A percentile compares a stretch with the other conserved stretches of the same genome.
Conservation (phyloP, 805 yeast species). For the Wickerhamiella bombiphila region DNA sequence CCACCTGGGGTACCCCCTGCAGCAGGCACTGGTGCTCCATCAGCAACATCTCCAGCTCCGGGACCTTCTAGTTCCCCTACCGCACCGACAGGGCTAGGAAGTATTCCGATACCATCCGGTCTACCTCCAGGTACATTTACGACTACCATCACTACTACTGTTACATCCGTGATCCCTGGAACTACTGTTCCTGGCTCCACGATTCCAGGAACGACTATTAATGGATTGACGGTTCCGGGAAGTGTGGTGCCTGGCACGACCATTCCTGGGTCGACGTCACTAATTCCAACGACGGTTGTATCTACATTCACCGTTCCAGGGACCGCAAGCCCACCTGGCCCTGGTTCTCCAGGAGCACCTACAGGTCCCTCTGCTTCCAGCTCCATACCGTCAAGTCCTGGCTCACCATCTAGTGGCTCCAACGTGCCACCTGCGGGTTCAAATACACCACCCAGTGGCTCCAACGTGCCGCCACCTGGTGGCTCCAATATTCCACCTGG, state of each 20-base stretch:
- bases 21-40: conserved; percentile 3
- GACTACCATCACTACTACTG: conserved; percentile 2
- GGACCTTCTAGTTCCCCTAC: neutral
- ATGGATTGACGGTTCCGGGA: conserved; percentile 2
- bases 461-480: neutral
- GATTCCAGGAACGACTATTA: conserved; percentile 6
- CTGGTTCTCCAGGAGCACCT: conserved; percentile 1
- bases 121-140: neutral
- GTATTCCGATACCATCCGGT: too few species aligned
- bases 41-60: neutral
- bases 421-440: neutral
- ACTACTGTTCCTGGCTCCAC: conserved; percentile 9
- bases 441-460: neutral
- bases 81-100: neutral
- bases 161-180: conserved; percentile 9
- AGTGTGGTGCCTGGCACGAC: conserved; percentile 9
- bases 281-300: conserved; percentile 9
- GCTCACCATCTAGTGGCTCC: neutral
- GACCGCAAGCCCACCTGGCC: neutral
- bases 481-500: neutral
- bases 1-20: neutral
- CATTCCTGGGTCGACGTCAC: conserved; percentile 9
- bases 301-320: neutral
- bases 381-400: neutral
- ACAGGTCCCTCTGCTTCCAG: neutral